Percentiles rank a stretch among this genome's conserved stretches.
phyloP scores from a whole-genome alignment of 176 grass and related monocot species.

The Triticum timopheevii region DNA sequence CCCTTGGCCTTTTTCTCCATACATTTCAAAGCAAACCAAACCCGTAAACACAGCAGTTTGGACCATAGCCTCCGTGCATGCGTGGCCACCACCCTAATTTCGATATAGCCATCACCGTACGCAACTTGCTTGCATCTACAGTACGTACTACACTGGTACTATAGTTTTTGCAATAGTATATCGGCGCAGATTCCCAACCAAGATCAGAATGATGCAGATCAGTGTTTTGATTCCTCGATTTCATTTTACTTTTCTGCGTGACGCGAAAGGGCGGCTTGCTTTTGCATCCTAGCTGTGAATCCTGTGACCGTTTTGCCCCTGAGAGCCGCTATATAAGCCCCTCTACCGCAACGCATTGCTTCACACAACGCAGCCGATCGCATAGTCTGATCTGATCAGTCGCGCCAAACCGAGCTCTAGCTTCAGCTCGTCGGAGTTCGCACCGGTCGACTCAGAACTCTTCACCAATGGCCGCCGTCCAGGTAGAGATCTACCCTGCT shows the following conservation, averaged over 20 bases:
- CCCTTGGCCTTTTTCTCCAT: slow-evolving; percentile 6
- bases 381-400: neutral
- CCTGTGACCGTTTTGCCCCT: slow-evolving; percentile 37
- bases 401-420: neutral
- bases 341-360: neutral
- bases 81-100: neutral
- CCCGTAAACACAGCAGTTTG: neutral
- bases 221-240: neutral
- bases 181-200: neutral
- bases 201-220: neutral
- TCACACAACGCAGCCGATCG: slow-evolving; percentile 16
- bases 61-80: slow-evolving; percentile 1
- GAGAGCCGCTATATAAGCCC: slow-evolving; percentile 35
- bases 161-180: neutral
- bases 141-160: too few relatives aligned
- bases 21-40: neutral
- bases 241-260: neutral
- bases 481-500: slow-evolving; percentile 39
- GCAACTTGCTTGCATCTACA: slow-evolving; percentile 14
- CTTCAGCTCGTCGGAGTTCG: neutral
- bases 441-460: neutral
- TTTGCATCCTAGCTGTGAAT: neutral
- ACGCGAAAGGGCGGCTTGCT: neutral
- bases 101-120: neutral
- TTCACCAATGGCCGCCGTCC: slow-evolving; percentile 58